Percentiles rank a stretch among this genome's conserved stretches.
These are phyloP conservation scores for Phalaenopsis equestris DNA, from an alignment of 106 monocot genomes.

Conservation along the genomic window DNA sequence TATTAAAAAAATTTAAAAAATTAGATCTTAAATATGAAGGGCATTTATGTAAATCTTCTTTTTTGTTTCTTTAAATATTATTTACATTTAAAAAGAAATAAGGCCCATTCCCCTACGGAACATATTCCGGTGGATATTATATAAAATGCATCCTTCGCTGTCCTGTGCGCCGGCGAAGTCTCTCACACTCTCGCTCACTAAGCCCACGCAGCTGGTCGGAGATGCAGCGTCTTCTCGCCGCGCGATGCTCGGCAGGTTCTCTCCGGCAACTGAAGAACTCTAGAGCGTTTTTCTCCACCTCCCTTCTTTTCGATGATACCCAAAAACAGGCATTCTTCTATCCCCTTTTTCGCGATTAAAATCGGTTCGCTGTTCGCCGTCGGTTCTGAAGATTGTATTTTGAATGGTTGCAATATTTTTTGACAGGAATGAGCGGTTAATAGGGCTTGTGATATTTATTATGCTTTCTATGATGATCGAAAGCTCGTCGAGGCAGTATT, in stretches of 20 bases:
- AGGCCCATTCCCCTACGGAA: no score
- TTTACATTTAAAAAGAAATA: no score
- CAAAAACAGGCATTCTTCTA: conserved; percentile 32
- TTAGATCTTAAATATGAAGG: no score
- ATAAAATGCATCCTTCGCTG: background rate
- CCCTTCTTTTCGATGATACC: conserved; percentile 61
- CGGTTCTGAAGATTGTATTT: background rate
- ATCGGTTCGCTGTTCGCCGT: background rate
- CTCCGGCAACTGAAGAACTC: conserved; percentile 6
- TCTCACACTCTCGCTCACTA: background rate
- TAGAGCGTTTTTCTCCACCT: conserved; percentile 35
- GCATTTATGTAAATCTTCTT: no score
- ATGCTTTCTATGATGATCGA: background rate
- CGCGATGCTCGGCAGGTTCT: background rate
- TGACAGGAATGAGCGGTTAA: background rate
- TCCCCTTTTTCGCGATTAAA: background rate
- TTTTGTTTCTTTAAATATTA: no score
- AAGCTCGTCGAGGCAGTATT: no score
- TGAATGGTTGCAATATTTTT: background rate
- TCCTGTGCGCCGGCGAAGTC: background rate
- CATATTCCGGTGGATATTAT: no score
- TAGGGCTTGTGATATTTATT: background rate
- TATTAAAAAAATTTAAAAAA: no score
- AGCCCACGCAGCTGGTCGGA: background rate
- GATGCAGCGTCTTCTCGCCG: background rate